A percentile compares a stretch with the other conserved stretches of the same genome.
phyloP scores from a whole-genome alignment of 1,139 yeast species.

The Suhomyces maxii region DNA sequence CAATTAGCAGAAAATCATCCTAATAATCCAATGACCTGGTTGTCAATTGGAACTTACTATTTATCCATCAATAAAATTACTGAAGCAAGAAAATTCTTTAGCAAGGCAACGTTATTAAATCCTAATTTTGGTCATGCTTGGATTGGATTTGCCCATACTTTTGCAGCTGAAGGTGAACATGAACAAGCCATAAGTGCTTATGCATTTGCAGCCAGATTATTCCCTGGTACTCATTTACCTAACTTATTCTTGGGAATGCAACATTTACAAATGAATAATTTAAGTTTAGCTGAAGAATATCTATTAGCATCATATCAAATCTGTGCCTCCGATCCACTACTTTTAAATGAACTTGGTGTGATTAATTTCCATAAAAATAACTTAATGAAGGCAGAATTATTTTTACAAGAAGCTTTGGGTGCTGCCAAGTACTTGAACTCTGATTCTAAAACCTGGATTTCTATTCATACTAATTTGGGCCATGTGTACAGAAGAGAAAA shows the following conservation, averaged over 20 bases:
- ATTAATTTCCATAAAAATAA: slow-evolving; percentile 77
- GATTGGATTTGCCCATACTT: slow-evolving; percentile 98
- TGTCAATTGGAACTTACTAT: slow-evolving; percentile 90
- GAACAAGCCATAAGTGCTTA: slow-evolving; percentile 98
- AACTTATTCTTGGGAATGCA: slow-evolving; percentile 94
- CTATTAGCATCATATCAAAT: slow-evolving; percentile 71
- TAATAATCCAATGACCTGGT: slow-evolving; percentile 82
- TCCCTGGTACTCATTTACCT: slow-evolving; percentile 94
- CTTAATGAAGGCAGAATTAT: slow-evolving; percentile 65
- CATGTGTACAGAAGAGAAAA: slow-evolving; percentile 80
- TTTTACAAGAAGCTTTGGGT: slow-evolving; percentile 68
- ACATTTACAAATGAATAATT: slow-evolving; percentile 82
- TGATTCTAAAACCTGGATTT: slow-evolving; percentile 81
- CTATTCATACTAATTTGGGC: slow-evolving; percentile 86
- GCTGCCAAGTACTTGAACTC: slow-evolving; percentile 71
- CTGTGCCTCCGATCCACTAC: slow-evolving; percentile 81
- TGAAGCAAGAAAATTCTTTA: slow-evolving; percentile 85
- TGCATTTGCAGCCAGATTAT: slow-evolving; percentile 90
- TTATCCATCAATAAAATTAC: slow-evolving; percentile 68
- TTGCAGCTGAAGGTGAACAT: slow-evolving; percentile 96
- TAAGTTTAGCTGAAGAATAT: slow-evolving; percentile 84
- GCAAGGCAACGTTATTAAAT: slow-evolving; percentile 84
- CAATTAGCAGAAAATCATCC: slow-evolving; percentile 87
- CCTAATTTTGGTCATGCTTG: slow-evolving; percentile 96
- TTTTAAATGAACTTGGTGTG: slow-evolving; percentile 91